These are phyloP conservation scores for Colletotrichum coccodes DNA, from an alignment of 2,329 filamentous ascomycete species.

Conservation along the genomic window DNA sequence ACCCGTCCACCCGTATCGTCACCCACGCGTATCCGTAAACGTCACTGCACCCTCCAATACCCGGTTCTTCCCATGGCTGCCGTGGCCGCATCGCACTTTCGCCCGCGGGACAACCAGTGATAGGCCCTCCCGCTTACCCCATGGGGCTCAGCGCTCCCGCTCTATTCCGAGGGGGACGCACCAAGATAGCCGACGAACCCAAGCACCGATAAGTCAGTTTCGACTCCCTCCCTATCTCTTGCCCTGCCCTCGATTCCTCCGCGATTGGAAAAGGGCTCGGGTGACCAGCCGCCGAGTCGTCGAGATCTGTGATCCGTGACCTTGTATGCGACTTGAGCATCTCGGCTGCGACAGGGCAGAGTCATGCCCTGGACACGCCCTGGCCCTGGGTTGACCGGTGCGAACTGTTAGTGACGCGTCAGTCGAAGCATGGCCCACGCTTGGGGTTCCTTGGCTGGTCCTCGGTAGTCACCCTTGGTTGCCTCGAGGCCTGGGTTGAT, in stretches of 20 bases:
- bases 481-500: background rate
- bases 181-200: conserved; percentile 20
- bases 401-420: conserved; percentile 15
- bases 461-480: background rate
- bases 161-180: conserved; percentile 24
- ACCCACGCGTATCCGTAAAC: conserved; percentile 1
- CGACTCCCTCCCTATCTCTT: background rate
- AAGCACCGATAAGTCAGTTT: conserved; percentile 25
- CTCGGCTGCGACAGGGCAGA: background rate
- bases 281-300: background rate
- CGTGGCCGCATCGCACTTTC: conserved; percentile 3
- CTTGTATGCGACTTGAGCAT: background rate
- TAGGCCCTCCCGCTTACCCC: conserved; percentile 26
- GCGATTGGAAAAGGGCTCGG: background rate
- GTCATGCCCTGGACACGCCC: conserved; percentile 6
- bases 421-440: background rate
- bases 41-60: conserved; percentile 10
- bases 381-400: conserved; percentile 9
- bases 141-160: conserved; percentile 28
- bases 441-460: conserved; percentile 1
- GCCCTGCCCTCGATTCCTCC: background rate
- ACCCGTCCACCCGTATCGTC: background rate
- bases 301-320: background rate
- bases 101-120: conserved; percentile 10
- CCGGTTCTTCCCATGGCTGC: conserved; percentile 27